Evolutionary conservation across 208 protist genomes (phyloP).

Genomic region (Leishmania arabica): DNA sequence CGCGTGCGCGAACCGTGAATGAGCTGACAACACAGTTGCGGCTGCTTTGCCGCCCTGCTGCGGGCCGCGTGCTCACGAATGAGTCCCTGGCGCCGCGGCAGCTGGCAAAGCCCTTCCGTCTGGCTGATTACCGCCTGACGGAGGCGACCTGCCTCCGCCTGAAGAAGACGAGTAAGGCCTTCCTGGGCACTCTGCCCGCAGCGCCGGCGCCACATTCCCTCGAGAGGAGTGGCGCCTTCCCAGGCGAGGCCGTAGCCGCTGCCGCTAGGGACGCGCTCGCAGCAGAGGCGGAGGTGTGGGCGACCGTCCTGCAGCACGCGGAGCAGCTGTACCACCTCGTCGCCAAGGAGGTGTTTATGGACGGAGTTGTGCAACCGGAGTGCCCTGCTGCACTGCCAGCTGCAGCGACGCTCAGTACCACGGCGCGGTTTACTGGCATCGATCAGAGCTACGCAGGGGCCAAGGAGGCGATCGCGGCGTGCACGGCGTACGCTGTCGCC

Average conservation of each 20-base stretch:
- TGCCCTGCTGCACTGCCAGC: neutral
- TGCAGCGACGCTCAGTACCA: slow-evolving; percentile 33
- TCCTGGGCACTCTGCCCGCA: slow-evolving; percentile 12
- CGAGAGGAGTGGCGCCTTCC: neutral
- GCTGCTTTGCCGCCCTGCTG: slow-evolving; percentile 19
- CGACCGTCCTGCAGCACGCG: slow-evolving; percentile 45
- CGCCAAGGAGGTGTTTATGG: slow-evolving; percentile 38
- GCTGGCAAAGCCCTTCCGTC: slow-evolving; percentile 52
- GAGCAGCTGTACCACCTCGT: slow-evolving; percentile 44
- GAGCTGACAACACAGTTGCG: slow-evolving; percentile 16
- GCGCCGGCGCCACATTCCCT: neutral
- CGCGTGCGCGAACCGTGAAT: slow-evolving; percentile 5
- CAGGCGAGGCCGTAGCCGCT: neutral
- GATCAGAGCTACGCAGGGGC: slow-evolving; percentile 56
- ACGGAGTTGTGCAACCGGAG: neutral
- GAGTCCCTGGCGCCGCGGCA: slow-evolving; percentile 56
- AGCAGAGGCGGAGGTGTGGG: slow-evolving; percentile 55
- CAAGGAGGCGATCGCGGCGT: slow-evolving; percentile 22
- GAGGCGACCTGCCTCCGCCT: slow-evolving; percentile 35
- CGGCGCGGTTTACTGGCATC: slow-evolving; percentile 55
- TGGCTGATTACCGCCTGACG: slow-evolving; percentile 69
- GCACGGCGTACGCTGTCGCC: neutral
- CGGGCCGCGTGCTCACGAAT: slow-evolving; percentile 36
- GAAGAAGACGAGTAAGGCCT: slow-evolving; percentile 39
- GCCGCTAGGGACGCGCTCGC: slow-evolving; percentile 20